Evolutionary conservation across 2,329 filamentous ascomycete species (phyloP).

Genomic region (Arthroderma uncinatum): DNA sequence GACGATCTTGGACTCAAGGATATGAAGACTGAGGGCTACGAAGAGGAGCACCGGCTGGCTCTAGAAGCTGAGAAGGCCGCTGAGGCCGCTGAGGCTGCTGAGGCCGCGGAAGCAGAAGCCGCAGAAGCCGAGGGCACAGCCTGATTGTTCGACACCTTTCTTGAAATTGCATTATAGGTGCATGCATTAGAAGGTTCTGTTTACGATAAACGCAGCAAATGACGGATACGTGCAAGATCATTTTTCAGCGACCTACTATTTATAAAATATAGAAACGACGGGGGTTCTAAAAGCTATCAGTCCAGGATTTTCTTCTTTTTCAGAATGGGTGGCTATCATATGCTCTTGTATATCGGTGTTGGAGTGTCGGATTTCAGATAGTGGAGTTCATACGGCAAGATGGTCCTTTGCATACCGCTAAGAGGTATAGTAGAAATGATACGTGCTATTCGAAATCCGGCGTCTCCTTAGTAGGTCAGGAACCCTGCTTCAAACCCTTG

Average conservation of each 20-base stretch:
- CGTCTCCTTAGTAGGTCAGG: background rate
- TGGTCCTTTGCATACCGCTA: background rate
- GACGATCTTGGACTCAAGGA: conserved; percentile 83
- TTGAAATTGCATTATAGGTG: background rate
- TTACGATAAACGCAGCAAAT: background rate
- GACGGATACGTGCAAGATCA: background rate
- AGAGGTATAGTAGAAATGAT: background rate
- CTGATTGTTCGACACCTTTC: background rate
- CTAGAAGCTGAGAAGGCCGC: background rate
- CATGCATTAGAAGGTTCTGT: background rate
- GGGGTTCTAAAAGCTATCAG: background rate
- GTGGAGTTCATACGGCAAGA: background rate
- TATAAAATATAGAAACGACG: background rate
- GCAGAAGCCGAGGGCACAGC: background rate
- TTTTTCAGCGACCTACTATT: background rate
- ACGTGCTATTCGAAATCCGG: background rate
- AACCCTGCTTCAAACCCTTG: background rate
- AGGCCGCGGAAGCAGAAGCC: background rate
- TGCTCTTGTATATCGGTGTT: background rate
- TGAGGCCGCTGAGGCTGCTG: background rate
- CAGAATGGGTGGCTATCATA: background rate
- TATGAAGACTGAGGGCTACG: conserved; percentile 87
- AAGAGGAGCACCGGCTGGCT: conserved; percentile 37
- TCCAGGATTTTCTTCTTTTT: background rate
- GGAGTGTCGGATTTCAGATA: background rate